Conservation (phyloP, 305 asterid species). For the Andrographis paniculata region DNA sequence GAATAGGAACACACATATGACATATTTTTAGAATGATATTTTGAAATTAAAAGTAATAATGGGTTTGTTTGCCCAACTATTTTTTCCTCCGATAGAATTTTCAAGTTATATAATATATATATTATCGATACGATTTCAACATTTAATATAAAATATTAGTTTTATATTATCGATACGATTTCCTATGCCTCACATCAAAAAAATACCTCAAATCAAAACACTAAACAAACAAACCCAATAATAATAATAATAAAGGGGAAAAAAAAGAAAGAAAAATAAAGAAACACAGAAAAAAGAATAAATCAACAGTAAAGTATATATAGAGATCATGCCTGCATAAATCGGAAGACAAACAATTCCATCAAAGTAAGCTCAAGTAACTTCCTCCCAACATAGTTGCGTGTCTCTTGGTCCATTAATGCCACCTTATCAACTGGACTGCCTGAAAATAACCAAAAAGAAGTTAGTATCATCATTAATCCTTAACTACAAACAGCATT, state of each 20-base stretch:
- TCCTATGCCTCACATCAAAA: too few species aligned
- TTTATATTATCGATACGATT: too few species aligned
- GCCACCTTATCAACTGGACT: conserved; percentile 91
- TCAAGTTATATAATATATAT: too few species aligned
- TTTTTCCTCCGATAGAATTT: too few species aligned
- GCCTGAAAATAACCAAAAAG: conserved; percentile 34
- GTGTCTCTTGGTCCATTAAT: conserved; percentile 63
- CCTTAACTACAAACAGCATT: not conserved
- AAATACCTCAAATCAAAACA: too few species aligned
- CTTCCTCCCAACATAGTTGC: conserved; percentile 76
- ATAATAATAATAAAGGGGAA: not conserved
- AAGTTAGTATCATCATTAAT: not conserved
- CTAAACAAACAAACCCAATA: too few species aligned
- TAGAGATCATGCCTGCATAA: conserved; percentile 78
- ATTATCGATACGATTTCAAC: too few species aligned
- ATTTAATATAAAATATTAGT: too few species aligned
- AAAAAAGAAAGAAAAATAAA: conserved; percentile 5
- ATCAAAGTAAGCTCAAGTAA: conserved; percentile 81
- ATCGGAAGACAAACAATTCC: conserved; percentile 73
- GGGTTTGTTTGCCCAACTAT: too few species aligned
- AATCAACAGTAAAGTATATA: not conserved
- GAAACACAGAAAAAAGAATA: not conserved
- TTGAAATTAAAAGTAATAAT: too few species aligned
- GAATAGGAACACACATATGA: too few species aligned
- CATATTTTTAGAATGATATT: too few species aligned